Evolutionary conservation across 2,329 filamentous ascomycete genomes (phyloP).

Genomic region (Colletotrichum spaethianum): DNA sequence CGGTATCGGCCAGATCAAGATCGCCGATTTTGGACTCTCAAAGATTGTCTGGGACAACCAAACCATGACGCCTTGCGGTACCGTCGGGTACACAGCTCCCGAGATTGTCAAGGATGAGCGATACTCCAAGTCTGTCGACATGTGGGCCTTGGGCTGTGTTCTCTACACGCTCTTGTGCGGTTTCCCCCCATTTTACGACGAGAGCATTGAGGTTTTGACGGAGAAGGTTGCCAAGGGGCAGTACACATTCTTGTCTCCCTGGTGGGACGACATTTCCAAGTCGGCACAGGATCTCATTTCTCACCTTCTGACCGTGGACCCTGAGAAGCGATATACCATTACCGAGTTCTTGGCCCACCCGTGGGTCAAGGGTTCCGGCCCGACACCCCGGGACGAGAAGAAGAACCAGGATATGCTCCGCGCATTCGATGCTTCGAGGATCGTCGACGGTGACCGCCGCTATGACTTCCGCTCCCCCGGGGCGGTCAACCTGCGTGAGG

Average conservation of each 20-base stretch:
- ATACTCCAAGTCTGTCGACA: constrained; percentile 98
- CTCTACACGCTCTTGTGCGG: constrained; percentile 97
- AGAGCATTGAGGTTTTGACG: constrained; percentile 96
- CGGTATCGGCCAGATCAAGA: constrained; percentile 95
- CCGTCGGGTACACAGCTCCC: constrained; percentile 96
- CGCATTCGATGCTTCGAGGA: constrained; percentile 69
- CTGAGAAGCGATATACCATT: constrained; percentile 95
- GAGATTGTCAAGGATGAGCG: constrained; percentile 99
- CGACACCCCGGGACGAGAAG: constrained; percentile 72
- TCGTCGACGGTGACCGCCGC: constrained; percentile 74
- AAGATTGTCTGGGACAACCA: constrained; percentile 99
- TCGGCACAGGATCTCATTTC: constrained; percentile 94
- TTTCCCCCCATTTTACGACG: constrained; percentile 98
- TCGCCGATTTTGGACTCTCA: constrained; percentile 96
- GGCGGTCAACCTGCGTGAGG: constrained; percentile 94
- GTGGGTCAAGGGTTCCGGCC: constrained; percentile 83
- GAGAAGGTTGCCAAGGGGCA: constrained; percentile 98
- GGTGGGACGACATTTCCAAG: constrained; percentile 99
- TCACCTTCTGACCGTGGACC: constrained; percentile 93
- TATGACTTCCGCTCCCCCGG: constrained; percentile 96
- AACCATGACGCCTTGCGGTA: constrained; percentile 99
- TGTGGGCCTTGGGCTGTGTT: constrained; percentile 98
- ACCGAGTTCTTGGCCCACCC: constrained; percentile 93
- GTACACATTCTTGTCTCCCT: constrained; percentile 97
- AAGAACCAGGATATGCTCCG: constrained; percentile 63